Evolutionary conservation across 2,329 filamentous ascomycete species (phyloP).

Genomic region (Westerdykella ornata): DNA sequence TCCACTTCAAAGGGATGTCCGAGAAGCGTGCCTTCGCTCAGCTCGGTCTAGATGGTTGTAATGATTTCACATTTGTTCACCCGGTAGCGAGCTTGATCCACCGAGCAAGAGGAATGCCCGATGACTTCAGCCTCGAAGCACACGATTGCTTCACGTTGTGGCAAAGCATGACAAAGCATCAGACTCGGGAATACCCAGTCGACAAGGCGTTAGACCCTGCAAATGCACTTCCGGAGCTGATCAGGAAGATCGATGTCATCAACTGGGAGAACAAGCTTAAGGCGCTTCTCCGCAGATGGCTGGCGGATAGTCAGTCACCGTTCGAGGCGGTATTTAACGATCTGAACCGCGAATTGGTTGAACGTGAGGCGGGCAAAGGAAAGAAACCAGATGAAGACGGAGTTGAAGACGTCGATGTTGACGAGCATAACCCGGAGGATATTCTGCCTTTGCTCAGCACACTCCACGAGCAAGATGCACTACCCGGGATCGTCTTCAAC

Average conservation of each 20-base stretch:
- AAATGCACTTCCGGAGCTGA: conserved; percentile 46
- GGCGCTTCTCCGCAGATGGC: conserved; percentile 52
- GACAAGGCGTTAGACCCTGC: conserved; percentile 46
- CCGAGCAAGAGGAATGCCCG: conserved; percentile 55
- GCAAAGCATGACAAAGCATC: conserved; percentile 54
- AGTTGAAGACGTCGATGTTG: conserved; percentile 17
- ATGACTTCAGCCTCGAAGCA: conserved; percentile 63
- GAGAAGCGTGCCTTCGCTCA: conserved; percentile 30
- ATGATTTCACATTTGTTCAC: conserved; percentile 56
- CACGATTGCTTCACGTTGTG: conserved; percentile 63
- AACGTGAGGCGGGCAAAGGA: conserved; percentile 2
- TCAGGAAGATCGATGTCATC: conserved; percentile 60
- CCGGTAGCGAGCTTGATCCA: conserved; percentile 59
- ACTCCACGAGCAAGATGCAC: conserved; percentile 56
- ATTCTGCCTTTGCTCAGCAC: conserved; percentile 54
- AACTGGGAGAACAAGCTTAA: conserved; percentile 61
- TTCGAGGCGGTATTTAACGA: conserved; percentile 48
- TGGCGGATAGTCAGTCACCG: conserved; percentile 49
- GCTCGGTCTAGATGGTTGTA: conserved; percentile 45
- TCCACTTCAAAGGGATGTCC: conserved; percentile 49
- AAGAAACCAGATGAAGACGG: conserved; percentile 4
- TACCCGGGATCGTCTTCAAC: conserved; percentile 72
- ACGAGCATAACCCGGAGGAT: conserved; percentile 30
- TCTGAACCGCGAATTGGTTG: conserved; percentile 21
- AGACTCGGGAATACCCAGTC: conserved; percentile 49